Evolutionary conservation across 2,329 filamentous ascomycete species (phyloP).

Genomic region (Parastagonospora avenae): DNA sequence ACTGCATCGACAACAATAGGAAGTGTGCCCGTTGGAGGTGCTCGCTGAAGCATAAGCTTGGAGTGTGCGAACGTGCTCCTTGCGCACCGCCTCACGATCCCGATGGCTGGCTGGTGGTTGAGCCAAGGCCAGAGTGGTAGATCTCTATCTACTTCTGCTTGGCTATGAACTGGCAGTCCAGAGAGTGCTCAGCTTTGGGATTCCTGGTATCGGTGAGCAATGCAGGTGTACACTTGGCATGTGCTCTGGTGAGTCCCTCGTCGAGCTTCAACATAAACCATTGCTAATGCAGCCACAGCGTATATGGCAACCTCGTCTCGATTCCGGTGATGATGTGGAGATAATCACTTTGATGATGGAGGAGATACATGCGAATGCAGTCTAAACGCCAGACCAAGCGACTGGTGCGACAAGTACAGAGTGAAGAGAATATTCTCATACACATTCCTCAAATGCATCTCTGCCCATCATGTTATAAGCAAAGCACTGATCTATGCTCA

Average conservation of each 20-base stretch:
- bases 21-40: slow-evolving; percentile 38
- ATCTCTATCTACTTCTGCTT: neutral
- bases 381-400: too few relatives aligned
- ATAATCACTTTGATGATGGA: too few relatives aligned
- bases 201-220: too few relatives aligned
- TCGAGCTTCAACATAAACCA: too few relatives aligned
- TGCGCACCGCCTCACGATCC: slow-evolving; percentile 31
- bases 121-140: slow-evolving; percentile 25
- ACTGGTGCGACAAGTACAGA: too few relatives aligned
- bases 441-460: neutral
- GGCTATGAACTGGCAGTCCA: neutral
- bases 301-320: too few relatives aligned
- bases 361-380: too few relatives aligned
- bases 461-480: neutral
- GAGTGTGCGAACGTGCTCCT: slow-evolving; percentile 23
- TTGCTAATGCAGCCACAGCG: too few relatives aligned
- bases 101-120: slow-evolving; percentile 19
- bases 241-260: too few relatives aligned
- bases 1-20: slow-evolving; percentile 23
- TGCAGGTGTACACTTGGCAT: too few relatives aligned
- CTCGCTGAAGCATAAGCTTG: slow-evolving; percentile 27
- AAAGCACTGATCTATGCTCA: neutral
- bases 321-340: too few relatives aligned
- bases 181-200: neutral
- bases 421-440: neutral